Evolutionary conservation across 306 rosid genomes (phyloP).

Genomic region (Chamaecrista fasciculata): DNA sequence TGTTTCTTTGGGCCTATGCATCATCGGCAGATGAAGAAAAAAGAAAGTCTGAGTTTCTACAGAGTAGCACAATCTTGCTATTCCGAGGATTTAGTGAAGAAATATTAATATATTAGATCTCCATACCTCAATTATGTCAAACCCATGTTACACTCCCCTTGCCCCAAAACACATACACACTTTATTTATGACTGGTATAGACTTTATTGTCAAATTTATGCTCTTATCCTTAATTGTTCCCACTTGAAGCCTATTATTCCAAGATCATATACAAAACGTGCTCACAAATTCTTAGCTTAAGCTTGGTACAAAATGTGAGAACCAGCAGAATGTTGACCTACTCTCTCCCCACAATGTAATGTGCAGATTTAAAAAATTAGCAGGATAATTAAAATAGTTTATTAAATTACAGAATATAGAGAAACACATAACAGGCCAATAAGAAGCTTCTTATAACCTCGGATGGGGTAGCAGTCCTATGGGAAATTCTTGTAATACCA

Average conservation of each 20-base stretch:
- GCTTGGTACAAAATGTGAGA: conserved; percentile 14
- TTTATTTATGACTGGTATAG: background rate
- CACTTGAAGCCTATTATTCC: background rate
- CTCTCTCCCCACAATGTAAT: conserved; percentile 19
- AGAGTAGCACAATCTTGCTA: background rate
- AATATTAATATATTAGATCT: background rate
- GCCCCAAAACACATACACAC: conserved; percentile 6
- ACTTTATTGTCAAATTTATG: background rate
- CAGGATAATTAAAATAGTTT: conserved; percentile 18
- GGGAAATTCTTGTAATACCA: conserved; percentile 88
- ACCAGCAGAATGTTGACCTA: conserved; percentile 10
- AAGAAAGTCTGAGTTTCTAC: background rate
- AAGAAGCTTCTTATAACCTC: conserved; percentile 60
- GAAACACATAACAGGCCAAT: conserved; percentile 17
- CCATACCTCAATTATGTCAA: conserved; percentile 11
- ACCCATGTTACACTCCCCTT: background rate
- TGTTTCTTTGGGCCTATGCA: background rate
- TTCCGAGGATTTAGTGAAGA: background rate
- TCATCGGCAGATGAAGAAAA: background rate
- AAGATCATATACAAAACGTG: background rate
- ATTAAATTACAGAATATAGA: conserved; percentile 18
- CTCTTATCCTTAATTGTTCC: background rate
- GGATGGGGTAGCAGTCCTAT: conserved; percentile 73
- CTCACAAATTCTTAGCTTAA: conserved; percentile 4
- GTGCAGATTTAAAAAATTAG: background rate